Evolutionary conservation across 108 stramenopile species (phyloP).

Genomic region (Parmales sp.): DNA sequence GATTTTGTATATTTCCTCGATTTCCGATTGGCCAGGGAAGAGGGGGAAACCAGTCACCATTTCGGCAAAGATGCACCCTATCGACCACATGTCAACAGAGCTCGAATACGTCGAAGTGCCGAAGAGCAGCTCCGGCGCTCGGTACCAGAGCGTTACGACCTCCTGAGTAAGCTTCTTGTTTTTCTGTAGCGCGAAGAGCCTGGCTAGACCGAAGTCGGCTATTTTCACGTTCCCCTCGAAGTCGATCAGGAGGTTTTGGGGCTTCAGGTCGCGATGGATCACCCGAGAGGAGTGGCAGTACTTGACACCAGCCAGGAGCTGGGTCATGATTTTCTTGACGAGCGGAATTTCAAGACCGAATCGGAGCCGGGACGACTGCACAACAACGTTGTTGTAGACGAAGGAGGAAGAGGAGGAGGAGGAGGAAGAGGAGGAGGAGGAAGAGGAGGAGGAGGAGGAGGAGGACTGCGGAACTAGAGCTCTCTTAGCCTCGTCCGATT

Average conservation of each 20-base stretch:
- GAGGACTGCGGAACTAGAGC: too few relatives aligned
- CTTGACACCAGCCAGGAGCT: too few relatives aligned
- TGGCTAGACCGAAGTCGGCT: slow-evolving; percentile 95
- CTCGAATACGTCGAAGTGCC: slow-evolving; percentile 76
- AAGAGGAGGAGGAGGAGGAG: too few relatives aligned
- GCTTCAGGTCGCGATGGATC: slow-evolving; percentile 98
- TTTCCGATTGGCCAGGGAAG: slow-evolving; percentile 70
- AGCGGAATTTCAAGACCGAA: too few relatives aligned
- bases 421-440: too few relatives aligned
- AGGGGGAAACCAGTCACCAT: slow-evolving; percentile 81
- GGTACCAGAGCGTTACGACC: slow-evolving; percentile 96
- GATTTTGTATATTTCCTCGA: slow-evolving; percentile 81
- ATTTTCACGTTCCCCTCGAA: slow-evolving; percentile 90
- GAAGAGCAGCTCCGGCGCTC: slow-evolving; percentile 90
- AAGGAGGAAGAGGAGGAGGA: too few relatives aligned
- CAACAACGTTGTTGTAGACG: too few relatives aligned
- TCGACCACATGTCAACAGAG: slow-evolving; percentile 87
- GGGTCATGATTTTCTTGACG: too few relatives aligned
- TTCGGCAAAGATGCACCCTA: slow-evolving; percentile 96
- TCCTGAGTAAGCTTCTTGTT: slow-evolving; percentile 74
- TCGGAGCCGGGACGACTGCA: too few relatives aligned
- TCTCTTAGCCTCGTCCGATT: too few relatives aligned
- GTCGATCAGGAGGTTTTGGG: slow-evolving; percentile 92
- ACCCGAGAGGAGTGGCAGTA: slow-evolving; percentile 95
- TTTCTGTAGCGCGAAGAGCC: slow-evolving; percentile 68